phyloP scores from a whole-genome alignment of 106 monocot species.

The Hemerocallis citrina region DNA sequence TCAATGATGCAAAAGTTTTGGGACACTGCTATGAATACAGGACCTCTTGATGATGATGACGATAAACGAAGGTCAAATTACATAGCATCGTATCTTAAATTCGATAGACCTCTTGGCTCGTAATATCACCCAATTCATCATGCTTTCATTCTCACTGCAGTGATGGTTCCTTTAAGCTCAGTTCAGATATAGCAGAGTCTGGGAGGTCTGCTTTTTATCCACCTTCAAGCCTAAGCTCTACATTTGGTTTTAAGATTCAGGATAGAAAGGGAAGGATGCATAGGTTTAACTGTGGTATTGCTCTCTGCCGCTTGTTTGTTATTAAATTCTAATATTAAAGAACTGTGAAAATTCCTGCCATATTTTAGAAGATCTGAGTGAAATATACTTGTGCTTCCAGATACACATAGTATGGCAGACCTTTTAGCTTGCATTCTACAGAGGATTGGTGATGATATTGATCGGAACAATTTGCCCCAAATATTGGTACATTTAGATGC shows the following conservation, averaged over 20 bases:
- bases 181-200: slow-evolving; percentile 46
- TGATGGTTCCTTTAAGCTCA: slow-evolving; percentile 52
- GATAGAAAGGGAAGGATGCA: slow-evolving; percentile 82
- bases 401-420: slow-evolving; percentile 59
- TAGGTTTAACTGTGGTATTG: slow-evolving; percentile 80
- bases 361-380: not conserved
- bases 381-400: slow-evolving; percentile 18
- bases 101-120: not conserved
- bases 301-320: not conserved
- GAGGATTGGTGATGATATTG: slow-evolving; percentile 67
- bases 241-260: slow-evolving; percentile 73
- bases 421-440: slow-evolving; percentile 75
- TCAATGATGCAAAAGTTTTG: slow-evolving; percentile 63
- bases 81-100: not conserved
- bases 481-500: slow-evolving; percentile 49
- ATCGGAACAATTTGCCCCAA: slow-evolving; percentile 61
- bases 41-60: slow-evolving; percentile 43
- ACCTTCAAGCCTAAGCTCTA: slow-evolving; percentile 28
- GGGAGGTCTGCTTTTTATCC: slow-evolving; percentile 30
- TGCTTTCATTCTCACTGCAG: slow-evolving; percentile 24
- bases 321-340: not conserved
- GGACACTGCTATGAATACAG: slow-evolving; percentile 47
- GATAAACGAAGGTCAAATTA: slow-evolving; percentile 33
- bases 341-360: not conserved
- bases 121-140: slow-evolving; percentile 1